Percentiles rank a stretch among this genome's conserved stretches.
Evolutionary conservation across 345 rosid species (phyloP).

Genomic region (Carallia brachiata): DNA sequence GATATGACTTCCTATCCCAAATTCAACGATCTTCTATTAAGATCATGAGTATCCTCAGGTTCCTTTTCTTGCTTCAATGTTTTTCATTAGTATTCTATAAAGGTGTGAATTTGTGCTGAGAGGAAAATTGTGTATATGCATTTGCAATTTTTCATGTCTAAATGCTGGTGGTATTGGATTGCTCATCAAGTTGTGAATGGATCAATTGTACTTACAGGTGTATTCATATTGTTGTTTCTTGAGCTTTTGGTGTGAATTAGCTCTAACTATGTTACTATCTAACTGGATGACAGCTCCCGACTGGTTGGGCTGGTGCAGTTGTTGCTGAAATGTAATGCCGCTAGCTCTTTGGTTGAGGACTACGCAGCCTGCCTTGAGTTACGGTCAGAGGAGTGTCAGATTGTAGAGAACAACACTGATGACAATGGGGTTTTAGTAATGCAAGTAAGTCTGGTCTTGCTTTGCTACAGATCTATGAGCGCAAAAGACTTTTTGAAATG

Average conservation of each 20-base stretch:
- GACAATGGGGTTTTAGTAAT: conserved; percentile 84
- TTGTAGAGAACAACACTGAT: conserved; percentile 60
- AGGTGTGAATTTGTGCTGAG: neutral
- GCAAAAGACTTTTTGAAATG: neutral
- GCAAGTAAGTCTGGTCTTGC: conserved; percentile 55
- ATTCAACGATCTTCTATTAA: conserved; percentile 82
- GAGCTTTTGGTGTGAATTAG: neutral
- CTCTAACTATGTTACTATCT: neutral
- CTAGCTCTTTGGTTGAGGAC: conserved; percentile 67
- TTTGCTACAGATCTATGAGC: neutral
- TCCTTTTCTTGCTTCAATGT: neutral
- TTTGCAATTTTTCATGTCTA: neutral
- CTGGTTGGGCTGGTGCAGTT: conserved; percentile 85
- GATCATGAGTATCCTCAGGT: conserved; percentile 88
- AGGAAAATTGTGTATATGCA: neutral
- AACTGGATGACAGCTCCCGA: conserved; percentile 64
- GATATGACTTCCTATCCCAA: conserved; percentile 78
- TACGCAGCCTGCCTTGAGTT: conserved; percentile 91
- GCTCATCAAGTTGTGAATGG: neutral
- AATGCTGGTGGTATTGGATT: neutral
- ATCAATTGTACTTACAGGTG: neutral
- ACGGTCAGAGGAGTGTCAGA: conserved; percentile 72
- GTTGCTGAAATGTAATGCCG: conserved; percentile 74
- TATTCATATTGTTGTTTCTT: neutral
- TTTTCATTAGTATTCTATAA: neutral